Evolutionary conservation across 768 basidiomycete genomes (phyloP).

Genomic region (Termitomyces sp.): DNA sequence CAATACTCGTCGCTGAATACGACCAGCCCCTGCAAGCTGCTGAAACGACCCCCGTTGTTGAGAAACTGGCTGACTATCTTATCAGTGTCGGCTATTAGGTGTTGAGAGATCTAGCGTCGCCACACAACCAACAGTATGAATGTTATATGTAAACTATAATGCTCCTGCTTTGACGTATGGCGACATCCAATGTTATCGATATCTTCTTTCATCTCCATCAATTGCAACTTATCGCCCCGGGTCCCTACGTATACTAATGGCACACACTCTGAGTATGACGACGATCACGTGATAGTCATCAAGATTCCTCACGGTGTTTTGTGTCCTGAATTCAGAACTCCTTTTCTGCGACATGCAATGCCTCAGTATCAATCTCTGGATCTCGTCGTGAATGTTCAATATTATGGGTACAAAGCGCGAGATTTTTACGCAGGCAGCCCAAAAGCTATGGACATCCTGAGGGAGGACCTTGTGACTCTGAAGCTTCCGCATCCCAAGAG

Average conservation of each 20-base stretch:
- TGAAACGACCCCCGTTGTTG: conserved; percentile 66
- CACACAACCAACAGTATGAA: conserved; percentile 6
- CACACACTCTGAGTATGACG: background rate
- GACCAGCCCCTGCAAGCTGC: conserved; percentile 54
- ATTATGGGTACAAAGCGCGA: conserved; percentile 32
- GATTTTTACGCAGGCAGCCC: conserved; percentile 27
- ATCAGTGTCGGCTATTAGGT: conserved; percentile 52
- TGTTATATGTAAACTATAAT: conserved; percentile 15
- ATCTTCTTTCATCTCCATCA: background rate
- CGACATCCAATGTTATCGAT: conserved; percentile 1
- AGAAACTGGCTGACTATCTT: conserved; percentile 77
- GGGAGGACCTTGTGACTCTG: conserved; percentile 30
- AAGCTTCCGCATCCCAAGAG: conserved; percentile 37
- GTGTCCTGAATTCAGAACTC: no score
- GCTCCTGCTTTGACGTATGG: background rate
- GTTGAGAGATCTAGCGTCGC: background rate
- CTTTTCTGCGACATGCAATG: background rate
- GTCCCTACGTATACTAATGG: no score
- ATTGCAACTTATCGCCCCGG: no score
- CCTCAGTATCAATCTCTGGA: conserved; percentile 8
- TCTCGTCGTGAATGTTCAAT: conserved; percentile 29
- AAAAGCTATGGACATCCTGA: conserved; percentile 24
- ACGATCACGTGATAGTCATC: conserved; percentile 7
- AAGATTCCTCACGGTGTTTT: background rate
- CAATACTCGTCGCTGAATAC: conserved; percentile 83